Percentiles rank a stretch among this genome's conserved stretches.
Evolutionary conservation across 164 flowering plant species (phyloP).

Genomic region (Sedum album): DNA sequence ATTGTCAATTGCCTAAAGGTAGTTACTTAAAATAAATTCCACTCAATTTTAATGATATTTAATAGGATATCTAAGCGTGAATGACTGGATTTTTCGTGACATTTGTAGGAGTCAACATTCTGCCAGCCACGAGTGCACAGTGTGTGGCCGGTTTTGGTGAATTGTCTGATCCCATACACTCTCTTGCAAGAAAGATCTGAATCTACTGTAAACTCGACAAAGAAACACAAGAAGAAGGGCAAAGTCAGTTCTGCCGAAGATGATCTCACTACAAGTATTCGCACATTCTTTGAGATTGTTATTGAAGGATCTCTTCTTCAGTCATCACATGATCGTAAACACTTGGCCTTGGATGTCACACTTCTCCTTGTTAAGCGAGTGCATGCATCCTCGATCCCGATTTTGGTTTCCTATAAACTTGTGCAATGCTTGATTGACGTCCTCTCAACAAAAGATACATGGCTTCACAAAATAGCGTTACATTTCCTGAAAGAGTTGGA

Average conservation of each 20-base stretch:
- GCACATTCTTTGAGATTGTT: slow-evolving; percentile 53
- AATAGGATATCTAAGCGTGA: neutral
- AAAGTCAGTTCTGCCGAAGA: slow-evolving; percentile 61
- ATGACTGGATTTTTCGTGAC: neutral
- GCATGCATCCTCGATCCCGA: slow-evolving; percentile 56
- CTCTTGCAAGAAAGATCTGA: slow-evolving; percentile 35
- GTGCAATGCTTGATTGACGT: slow-evolving; percentile 85
- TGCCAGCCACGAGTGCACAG: slow-evolving; percentile 90
- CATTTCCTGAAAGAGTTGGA: slow-evolving; percentile 55
- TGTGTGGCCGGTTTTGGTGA: slow-evolving; percentile 68
- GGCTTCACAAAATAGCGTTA: slow-evolving; percentile 79
- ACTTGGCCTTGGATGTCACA: slow-evolving; percentile 72
- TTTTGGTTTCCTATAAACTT: slow-evolving; percentile 62
- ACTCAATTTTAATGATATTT: neutral
- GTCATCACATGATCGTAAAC: slow-evolving; percentile 96
- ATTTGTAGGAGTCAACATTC: slow-evolving; percentile 83
- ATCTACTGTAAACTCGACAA: slow-evolving; percentile 27
- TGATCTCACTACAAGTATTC: slow-evolving; percentile 44
- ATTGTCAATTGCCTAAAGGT: slow-evolving; percentile 79
- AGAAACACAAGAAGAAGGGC: slow-evolving; percentile 68
- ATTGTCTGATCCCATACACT: slow-evolving; percentile 57
- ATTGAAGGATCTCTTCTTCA: slow-evolving; percentile 77
- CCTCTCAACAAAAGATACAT: slow-evolving; percentile 68
- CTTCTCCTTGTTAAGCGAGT: slow-evolving; percentile 72
- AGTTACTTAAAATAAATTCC: slow-evolving; percentile 23